A percentile compares a stretch with the other conserved stretches of the same genome.
Evolutionary conservation across 306 rosid genomes (phyloP).

Genomic region (Echinosophora koreensis): DNA sequence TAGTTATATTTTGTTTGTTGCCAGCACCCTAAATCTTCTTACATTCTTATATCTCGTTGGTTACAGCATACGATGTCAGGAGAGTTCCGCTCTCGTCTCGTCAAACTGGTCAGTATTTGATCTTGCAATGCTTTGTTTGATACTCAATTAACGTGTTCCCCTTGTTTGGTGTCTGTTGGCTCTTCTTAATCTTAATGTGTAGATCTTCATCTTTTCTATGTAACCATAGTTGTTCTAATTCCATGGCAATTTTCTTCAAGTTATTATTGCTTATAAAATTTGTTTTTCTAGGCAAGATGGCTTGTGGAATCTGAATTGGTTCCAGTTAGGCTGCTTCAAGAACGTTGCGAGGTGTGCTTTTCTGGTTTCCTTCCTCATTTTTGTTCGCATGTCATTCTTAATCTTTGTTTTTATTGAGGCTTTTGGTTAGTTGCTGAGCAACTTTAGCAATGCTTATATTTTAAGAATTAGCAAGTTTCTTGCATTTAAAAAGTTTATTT

Average conservation of each 20-base stretch:
- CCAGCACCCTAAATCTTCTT: slow-evolving; percentile 33
- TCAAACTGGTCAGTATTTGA: slow-evolving; percentile 77
- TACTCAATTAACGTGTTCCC: slow-evolving; percentile 22
- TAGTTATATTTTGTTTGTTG: slow-evolving; percentile 7
- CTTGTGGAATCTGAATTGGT: slow-evolving; percentile 86
- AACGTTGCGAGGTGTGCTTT: slow-evolving; percentile 90
- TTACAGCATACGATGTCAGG: slow-evolving; percentile 89
- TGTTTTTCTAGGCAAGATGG: slow-evolving; percentile 82
- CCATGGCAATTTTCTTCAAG: not conserved
- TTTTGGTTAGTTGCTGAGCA: slow-evolving; percentile 35
- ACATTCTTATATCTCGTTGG: slow-evolving; percentile 32
- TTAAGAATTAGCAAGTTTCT: slow-evolving; percentile 16
- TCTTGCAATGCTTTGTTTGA: slow-evolving; percentile 30
- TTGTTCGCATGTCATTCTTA: not conserved
- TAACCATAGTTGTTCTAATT: slow-evolving; percentile 22
- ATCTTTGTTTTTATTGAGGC: slow-evolving; percentile 28
- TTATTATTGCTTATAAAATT: slow-evolving; percentile 28
- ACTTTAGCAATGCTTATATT: slow-evolving; percentile 9
- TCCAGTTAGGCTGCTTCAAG: slow-evolving; percentile 89
- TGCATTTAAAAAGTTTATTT: slow-evolving; percentile 24
- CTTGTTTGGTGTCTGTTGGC: not conserved
- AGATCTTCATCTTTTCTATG: slow-evolving; percentile 22
- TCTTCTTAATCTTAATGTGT: not conserved
- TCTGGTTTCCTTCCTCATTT: not conserved
- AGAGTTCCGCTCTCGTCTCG: slow-evolving; percentile 86